A percentile compares a stretch with the other conserved stretches of the same genome.
These are phyloP conservation scores for Penium margaritaceum DNA, from an alignment of 139 green algal species.

Conservation along the genomic window DNA sequence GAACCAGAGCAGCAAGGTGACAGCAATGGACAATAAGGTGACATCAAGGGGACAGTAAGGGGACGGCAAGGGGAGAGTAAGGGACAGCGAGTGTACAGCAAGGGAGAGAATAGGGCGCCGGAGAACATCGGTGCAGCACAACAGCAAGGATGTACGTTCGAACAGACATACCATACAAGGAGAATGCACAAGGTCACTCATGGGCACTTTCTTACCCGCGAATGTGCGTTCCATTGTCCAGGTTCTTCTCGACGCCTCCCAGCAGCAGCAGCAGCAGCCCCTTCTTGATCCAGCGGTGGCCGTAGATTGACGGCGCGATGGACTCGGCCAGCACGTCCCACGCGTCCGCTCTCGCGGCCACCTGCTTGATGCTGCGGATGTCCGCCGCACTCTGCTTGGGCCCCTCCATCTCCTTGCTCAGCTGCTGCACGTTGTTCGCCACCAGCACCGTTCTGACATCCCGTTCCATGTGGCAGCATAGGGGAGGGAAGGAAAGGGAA, in stretches of 20 bases:
- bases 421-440: conserved; percentile 38
- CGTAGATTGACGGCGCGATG: conserved; percentile 92
- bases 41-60: too few relatives aligned
- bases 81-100: too few relatives aligned
- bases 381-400: conserved; percentile 33
- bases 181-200: too few relatives aligned
- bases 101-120: too few relatives aligned
- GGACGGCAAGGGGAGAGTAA: too few relatives aligned
- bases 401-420: conserved; percentile 18
- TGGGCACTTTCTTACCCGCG: conserved; percentile 66
- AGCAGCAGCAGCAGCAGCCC: conserved; percentile 66
- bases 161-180: too few relatives aligned
- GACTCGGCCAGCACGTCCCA: conserved; percentile 67
- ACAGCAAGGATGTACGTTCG: too few relatives aligned
- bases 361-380: conserved; percentile 49
- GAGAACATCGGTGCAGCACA: too few relatives aligned
- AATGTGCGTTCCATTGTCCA: conserved; percentile 70
- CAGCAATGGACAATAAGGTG: too few relatives aligned
- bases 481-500: too few relatives aligned
- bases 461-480: too few relatives aligned
- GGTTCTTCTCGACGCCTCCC: conserved; percentile 61
- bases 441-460: conserved; percentile 49
- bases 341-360: conserved; percentile 45
- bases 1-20: too few relatives aligned
- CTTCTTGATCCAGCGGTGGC: conserved; percentile 87